phyloP scores from a whole-genome alignment of 2,329 filamentous ascomycete genomes.

The Lecanicillium sp. region DNA sequence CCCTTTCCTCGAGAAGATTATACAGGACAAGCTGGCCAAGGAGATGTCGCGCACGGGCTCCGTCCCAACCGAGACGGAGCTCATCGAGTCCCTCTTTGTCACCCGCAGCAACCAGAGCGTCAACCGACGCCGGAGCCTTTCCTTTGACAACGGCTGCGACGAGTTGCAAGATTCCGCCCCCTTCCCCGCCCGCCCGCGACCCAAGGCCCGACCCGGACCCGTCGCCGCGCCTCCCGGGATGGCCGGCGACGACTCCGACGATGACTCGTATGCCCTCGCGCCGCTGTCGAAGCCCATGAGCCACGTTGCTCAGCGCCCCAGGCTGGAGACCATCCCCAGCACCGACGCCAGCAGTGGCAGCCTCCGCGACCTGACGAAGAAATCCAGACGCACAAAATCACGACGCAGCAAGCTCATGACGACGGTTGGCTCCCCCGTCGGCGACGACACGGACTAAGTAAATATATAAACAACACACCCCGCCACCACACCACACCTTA shows the following conservation, averaged over 20 bases:
- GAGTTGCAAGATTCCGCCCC: too few species aligned
- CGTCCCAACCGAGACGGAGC: constrained; percentile 36
- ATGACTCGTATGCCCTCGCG: constrained; percentile 21
- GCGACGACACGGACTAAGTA: constrained; percentile 31
- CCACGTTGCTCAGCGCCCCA: constrained; percentile 36
- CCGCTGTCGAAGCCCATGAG: constrained; percentile 22
- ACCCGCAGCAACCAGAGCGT: constrained; percentile 27
- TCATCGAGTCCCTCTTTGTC: constrained; percentile 37
- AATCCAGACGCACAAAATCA: constrained; percentile 25
- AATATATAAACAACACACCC: not conserved
- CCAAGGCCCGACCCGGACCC: constrained; percentile 24
- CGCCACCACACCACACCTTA: not conserved
- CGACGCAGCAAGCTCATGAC: constrained; percentile 25
- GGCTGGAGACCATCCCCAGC: constrained; percentile 42
- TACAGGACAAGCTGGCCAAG: constrained; percentile 40
- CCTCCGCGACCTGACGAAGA: constrained; percentile 23
- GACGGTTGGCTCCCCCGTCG: constrained; percentile 31
- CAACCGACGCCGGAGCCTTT: constrained; percentile 32
- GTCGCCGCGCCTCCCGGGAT: constrained; percentile 25
- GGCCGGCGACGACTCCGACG: constrained; percentile 21
- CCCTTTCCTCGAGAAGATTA: constrained; percentile 35
- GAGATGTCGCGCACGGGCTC: constrained; percentile 39
- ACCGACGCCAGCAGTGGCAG: constrained; percentile 28
- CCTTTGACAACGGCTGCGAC: constrained; percentile 30
- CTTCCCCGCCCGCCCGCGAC: constrained; percentile 23